Base-by-base conservation (phyloP, 2,329 filamentous ascomycete genomes). In the Phoma sp. region DNA sequence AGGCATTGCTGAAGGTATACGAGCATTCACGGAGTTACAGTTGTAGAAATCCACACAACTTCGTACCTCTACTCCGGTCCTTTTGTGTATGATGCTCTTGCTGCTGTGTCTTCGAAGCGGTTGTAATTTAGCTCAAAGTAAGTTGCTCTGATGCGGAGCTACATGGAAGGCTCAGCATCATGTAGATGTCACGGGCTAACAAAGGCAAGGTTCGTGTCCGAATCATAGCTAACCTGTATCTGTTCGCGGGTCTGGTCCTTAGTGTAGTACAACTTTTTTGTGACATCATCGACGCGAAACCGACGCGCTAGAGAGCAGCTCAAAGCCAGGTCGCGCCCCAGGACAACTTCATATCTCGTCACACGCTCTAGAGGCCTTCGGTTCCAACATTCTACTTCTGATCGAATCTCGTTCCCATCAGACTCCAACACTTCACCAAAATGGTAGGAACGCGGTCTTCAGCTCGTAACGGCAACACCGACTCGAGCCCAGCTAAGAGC, bases 1-100 rank as follows among this genome's bases (percentile, higher is more conserved):
- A 66, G 93, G 93, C 0, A 78, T 98, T 1, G 80, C 84, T 60
- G 79, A 85, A 37, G 91, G 83, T 0, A 93, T 97, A 59, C 69
- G 76, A 47, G 68, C 60, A 7, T 74, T 68, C 38, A 15, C 50
- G 12, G 7, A 29, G 11, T 38, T 10, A 34, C 20, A 21, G 21
- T 45, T 28, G 11, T 36, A 54, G 20, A 12, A n/a, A 21, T 33
- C 5, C 5, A 20, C 33, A 28, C n/a, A 25, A 10, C 15, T 20
- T 14, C 6, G 11, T 28, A n/a, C n/a, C n/a, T n/a, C n/a, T n/a
- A n/a, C n/a, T n/a, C n/a, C n/a, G n/a, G n/a, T n/a, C n/a, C n/a
- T n/a, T n/a, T n/a, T n/a, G n/a, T n/a, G n/a, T n/a, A n/a, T n/a
- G n/a, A n/a, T n/a, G n/a, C n/a, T n/a, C 25, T 17, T 7, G 14